Evolutionary conservation across 345 rosid species (phyloP).

Genomic region (Acer negundo): DNA sequence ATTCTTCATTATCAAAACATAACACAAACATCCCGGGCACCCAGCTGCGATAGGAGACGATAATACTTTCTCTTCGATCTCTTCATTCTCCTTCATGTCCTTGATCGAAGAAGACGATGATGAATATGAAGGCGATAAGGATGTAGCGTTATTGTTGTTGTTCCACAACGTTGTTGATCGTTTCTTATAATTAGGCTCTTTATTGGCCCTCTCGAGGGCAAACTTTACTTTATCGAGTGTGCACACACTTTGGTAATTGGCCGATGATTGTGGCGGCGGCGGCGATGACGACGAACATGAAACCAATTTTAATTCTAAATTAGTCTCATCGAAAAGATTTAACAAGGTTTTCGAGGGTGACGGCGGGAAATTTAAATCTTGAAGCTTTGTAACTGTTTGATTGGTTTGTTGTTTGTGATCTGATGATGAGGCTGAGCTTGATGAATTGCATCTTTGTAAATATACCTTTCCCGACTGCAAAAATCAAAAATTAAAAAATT

Average conservation of each 20-base stretch:
- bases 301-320: slow-evolving; percentile 47
- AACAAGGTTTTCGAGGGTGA: slow-evolving; percentile 35
- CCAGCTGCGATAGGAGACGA: slow-evolving; percentile 64
- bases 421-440: slow-evolving; percentile 43
- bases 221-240: slow-evolving; percentile 86
- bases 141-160: slow-evolving; percentile 12
- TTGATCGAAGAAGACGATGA: slow-evolving; percentile 43
- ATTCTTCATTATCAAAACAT: slow-evolving; percentile 60
- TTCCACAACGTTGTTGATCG: slow-evolving; percentile 30
- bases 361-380: slow-evolving; percentile 74
- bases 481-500: slow-evolving; percentile 23
- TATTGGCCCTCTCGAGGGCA: slow-evolving; percentile 72
- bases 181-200: slow-evolving; percentile 51
- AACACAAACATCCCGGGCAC: slow-evolving; percentile 82
- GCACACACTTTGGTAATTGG: slow-evolving; percentile 74
- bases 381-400: slow-evolving; percentile 57
- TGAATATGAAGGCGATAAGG: slow-evolving; percentile 46
- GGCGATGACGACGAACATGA: slow-evolving; percentile 13
- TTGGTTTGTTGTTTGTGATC: slow-evolving; percentile 37
- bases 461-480: slow-evolving; percentile 89
- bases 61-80: slow-evolving; percentile 14
- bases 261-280: slow-evolving; percentile 24
- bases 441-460: slow-evolving; percentile 63
- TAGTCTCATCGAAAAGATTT: slow-evolving; percentile 55
- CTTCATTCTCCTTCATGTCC: slow-evolving; percentile 26